Evolutionary conservation across 2,329 filamentous ascomycete species (phyloP).

Genomic region (Penicillium janthinellum): DNA sequence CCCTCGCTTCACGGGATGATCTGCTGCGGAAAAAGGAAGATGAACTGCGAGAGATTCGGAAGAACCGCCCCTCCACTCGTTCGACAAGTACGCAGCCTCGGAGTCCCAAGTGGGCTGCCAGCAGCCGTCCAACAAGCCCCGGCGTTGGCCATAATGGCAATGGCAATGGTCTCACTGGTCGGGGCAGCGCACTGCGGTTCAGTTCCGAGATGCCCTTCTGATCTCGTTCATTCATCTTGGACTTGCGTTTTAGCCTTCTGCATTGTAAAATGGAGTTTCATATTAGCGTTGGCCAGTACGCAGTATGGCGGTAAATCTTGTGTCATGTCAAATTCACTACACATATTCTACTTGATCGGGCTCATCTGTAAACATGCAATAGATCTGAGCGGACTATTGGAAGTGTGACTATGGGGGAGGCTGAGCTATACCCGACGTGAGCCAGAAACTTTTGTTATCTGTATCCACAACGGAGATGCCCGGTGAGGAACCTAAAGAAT

Average conservation of each 20-base stretch:
- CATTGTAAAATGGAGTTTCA: conserved; percentile 1
- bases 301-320: background rate
- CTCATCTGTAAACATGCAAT: background rate
- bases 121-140: conserved; percentile 46
- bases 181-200: conserved; percentile 43
- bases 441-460: background rate
- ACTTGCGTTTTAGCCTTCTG: background rate
- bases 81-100: conserved; percentile 47
- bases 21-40: conserved; percentile 48
- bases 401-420: background rate
- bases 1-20: conserved; percentile 40
- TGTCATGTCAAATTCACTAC: background rate
- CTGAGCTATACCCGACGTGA: background rate
- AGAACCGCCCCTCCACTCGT: conserved; percentile 46
- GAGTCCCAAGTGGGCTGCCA: conserved; percentile 42
- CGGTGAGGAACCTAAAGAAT: too few species aligned
- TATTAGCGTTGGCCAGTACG: background rate
- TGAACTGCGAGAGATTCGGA: conserved; percentile 48
- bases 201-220: conserved; percentile 41
- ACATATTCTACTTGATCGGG: background rate
- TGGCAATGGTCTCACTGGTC: conserved; percentile 32
- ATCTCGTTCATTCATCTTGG: conserved; percentile 1
- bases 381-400: background rate
- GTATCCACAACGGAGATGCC: background rate
- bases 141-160: conserved; percentile 37